Conservation (phyloP, 352 stramenopile species). For the Globisporangium ultimum region DNA sequence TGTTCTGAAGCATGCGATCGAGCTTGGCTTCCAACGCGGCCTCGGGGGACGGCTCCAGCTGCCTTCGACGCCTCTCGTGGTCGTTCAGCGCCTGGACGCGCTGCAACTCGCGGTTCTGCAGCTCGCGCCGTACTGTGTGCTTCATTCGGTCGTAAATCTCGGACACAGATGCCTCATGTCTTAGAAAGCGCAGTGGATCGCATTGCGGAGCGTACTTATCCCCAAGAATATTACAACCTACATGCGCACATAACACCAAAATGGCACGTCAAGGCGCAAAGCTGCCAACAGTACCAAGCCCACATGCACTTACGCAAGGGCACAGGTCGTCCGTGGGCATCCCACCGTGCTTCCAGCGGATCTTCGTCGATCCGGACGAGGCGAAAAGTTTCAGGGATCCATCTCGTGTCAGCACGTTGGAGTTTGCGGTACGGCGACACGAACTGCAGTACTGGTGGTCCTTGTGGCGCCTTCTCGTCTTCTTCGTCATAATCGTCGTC, state of each 20-base stretch:
- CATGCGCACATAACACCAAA: not conserved
- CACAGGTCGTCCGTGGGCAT: constrained; percentile 11
- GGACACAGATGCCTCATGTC: not conserved
- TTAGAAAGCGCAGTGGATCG: constrained; percentile 14
- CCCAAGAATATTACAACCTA: constrained; percentile 24
- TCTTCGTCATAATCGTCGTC: not conserved
- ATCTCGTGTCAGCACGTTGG: not conserved
- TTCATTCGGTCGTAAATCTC: constrained; percentile 22
- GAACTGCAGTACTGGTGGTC: not conserved
- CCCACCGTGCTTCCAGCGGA: constrained; percentile 22
- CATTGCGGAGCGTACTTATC: constrained; percentile 18
- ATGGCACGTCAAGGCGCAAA: not conserved
- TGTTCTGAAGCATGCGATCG: constrained; percentile 12
- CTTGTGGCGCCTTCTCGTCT: not conserved
- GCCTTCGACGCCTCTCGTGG: constrained; percentile 5
- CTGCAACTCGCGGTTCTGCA: constrained; percentile 16
- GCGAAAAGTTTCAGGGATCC: not conserved
- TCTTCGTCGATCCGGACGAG: constrained; percentile 11
- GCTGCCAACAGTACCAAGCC: not conserved
- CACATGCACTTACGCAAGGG: constrained; percentile 20
- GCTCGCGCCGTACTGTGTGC: constrained; percentile 13
- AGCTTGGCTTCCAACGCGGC: constrained; percentile 13
- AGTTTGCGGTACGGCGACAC: not conserved
- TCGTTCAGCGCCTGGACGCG: constrained; percentile 24
- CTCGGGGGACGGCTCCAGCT: constrained; percentile 5